phyloP scores from a whole-genome alignment of 1,284 basidiomycete genomes.

The Austroboletus novae-zelandiae region DNA sequence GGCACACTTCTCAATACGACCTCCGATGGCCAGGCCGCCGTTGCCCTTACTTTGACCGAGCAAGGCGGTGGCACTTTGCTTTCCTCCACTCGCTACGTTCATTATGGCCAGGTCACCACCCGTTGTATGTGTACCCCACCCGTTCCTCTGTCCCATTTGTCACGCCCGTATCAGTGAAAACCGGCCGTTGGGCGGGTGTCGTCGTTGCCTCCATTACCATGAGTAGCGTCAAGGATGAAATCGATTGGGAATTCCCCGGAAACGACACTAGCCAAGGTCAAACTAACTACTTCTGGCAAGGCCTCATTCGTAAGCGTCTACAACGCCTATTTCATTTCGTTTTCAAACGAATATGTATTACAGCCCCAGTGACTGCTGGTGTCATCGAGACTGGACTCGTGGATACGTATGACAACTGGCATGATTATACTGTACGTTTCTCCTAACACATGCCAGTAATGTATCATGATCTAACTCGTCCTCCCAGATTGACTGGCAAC shows the following conservation, averaged over 20 bases:
- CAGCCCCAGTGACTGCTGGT: slow-evolving; percentile 47
- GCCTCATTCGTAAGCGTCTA: slow-evolving; percentile 58
- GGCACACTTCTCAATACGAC: slow-evolving; percentile 65
- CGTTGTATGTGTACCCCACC: slow-evolving; percentile 42
- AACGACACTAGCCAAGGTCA: slow-evolving; percentile 60
- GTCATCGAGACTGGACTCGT: slow-evolving; percentile 43
- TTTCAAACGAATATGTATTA: not conserved
- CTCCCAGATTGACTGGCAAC: slow-evolving; percentile 73
- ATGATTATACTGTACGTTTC: slow-evolving; percentile 67
- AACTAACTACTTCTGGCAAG: slow-evolving; percentile 80
- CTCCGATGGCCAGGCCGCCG: slow-evolving; percentile 59
- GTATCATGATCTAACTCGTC: not conserved
- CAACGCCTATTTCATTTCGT: not conserved
- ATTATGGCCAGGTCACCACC: slow-evolving; percentile 78
- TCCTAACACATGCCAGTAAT: not conserved
- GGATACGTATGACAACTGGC: slow-evolving; percentile 69
- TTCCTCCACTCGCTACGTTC: slow-evolving; percentile 76
- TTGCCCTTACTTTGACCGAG: slow-evolving; percentile 65
- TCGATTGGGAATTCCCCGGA: slow-evolving; percentile 83
- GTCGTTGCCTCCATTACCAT: slow-evolving; percentile 85
- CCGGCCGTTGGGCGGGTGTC: slow-evolving; percentile 69
- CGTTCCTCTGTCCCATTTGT: not conserved
- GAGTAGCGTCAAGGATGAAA: slow-evolving; percentile 83
- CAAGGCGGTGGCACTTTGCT: slow-evolving; percentile 71
- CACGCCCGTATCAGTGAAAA: slow-evolving; percentile 50